These are phyloP conservation scores for Rutstroemia sp. DNA, from an alignment of 2,329 filamentous ascomycete genomes.

Conservation along the genomic window DNA sequence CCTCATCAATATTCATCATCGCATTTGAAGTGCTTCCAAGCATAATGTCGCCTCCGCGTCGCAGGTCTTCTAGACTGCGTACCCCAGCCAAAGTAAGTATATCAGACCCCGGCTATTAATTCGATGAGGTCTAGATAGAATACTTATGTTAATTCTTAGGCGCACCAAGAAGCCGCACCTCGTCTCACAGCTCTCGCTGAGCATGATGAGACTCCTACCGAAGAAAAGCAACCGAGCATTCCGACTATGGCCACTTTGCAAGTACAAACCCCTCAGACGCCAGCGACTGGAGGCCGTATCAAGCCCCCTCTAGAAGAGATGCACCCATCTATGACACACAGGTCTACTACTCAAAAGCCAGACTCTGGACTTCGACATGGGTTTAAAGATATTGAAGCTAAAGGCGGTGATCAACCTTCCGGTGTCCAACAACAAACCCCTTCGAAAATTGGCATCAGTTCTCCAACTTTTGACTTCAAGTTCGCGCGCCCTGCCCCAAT, in stretches of 20 bases:
- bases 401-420: slow-evolving; percentile 34
- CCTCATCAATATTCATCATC: neutral
- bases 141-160: slow-evolving; percentile 8
- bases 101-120: neutral
- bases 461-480: slow-evolving; percentile 59
- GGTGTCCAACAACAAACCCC: slow-evolving; percentile 52
- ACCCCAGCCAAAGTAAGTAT: slow-evolving; percentile 27
- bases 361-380: slow-evolving; percentile 78
- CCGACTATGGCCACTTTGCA: slow-evolving; percentile 13
- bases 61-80: slow-evolving; percentile 29
- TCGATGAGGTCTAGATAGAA: neutral
- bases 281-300: slow-evolving; percentile 55
- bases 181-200: slow-evolving; percentile 26
- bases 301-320: slow-evolving; percentile 75
- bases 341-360: slow-evolving; percentile 64
- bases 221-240: slow-evolving; percentile 18
- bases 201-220: slow-evolving; percentile 23
- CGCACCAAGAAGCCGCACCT: slow-evolving; percentile 14
- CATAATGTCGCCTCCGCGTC: slow-evolving; percentile 25
- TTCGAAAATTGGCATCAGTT: slow-evolving; percentile 47
- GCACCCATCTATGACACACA: slow-evolving; percentile 80
- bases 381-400: slow-evolving; percentile 59
- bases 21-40: neutral
- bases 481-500: slow-evolving; percentile 47
- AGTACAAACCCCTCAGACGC: slow-evolving; percentile 39